Evolutionary conservation across 2,329 filamentous ascomycete species (phyloP).

Genomic region (Talaromyces sp.): DNA sequence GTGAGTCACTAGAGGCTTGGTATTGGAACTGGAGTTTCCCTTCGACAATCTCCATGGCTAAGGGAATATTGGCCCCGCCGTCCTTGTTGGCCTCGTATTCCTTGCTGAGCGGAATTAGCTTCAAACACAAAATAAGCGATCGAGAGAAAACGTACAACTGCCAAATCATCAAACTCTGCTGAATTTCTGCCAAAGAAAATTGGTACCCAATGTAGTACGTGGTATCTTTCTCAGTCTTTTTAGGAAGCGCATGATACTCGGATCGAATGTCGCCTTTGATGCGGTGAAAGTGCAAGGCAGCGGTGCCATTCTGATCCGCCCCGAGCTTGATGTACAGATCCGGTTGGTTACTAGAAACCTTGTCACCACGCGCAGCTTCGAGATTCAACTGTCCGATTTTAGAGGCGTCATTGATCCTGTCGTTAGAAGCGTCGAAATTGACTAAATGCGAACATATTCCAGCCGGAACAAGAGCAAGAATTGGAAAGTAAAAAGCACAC

Average conservation of each 20-base stretch:
- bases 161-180: slow-evolving; percentile 12
- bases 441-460: not conserved
- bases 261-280: slow-evolving; percentile 13
- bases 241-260: slow-evolving; percentile 12
- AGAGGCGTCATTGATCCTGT: slow-evolving; percentile 7
- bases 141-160: slow-evolving; percentile 10
- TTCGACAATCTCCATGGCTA: slow-evolving; percentile 10
- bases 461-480: not conserved
- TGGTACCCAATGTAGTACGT: slow-evolving; percentile 14
- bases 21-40: slow-evolving; percentile 11
- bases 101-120: slow-evolving; percentile 4
- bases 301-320: slow-evolving; percentile 11
- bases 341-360: slow-evolving; percentile 6
- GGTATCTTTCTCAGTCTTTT: slow-evolving; percentile 8
- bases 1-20: slow-evolving; percentile 1
- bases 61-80: slow-evolving; percentile 11
- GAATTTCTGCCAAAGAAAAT: slow-evolving; percentile 7
- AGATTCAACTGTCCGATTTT: slow-evolving; percentile 13
- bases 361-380: slow-evolving; percentile 10
- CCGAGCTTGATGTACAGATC: slow-evolving; percentile 15
- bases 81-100: slow-evolving; percentile 7
- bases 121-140: not conserved
- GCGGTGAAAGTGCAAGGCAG: slow-evolving; percentile 13
- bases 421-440: not conserved
- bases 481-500: not conserved